Evolutionary conservation across 345 rosid genomes (phyloP).

Genomic region (Sonneratia alba): DNA sequence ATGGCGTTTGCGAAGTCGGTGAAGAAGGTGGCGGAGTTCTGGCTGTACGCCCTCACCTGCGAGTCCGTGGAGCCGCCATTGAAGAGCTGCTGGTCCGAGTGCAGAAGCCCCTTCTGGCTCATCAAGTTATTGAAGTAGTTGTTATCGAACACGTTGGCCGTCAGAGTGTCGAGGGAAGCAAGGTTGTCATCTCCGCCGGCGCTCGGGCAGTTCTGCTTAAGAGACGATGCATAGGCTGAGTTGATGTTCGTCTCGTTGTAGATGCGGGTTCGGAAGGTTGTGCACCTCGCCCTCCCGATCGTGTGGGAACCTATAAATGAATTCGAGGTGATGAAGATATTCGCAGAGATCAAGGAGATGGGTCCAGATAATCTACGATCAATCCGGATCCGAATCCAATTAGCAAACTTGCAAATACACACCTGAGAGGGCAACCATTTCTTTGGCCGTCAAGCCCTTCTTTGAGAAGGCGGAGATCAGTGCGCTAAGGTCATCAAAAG

Average conservation of each 20-base stretch:
- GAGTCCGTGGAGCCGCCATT: slow-evolving; percentile 16
- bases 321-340: neutral
- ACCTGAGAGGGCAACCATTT: slow-evolving; percentile 42
- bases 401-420: neutral
- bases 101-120: slow-evolving; percentile 29
- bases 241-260: slow-evolving; percentile 26
- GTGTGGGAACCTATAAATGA: slow-evolving; percentile 21
- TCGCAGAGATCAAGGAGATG: too few relatives aligned
- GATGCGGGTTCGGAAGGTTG: slow-evolving; percentile 14
- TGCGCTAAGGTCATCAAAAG: slow-evolving; percentile 22
- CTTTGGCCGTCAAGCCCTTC: slow-evolving; percentile 29
- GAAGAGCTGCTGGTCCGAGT: slow-evolving; percentile 31
- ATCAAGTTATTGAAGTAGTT: slow-evolving; percentile 25
- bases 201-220: slow-evolving; percentile 11
- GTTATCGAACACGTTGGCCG: slow-evolving; percentile 17
- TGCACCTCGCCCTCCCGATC: slow-evolving; percentile 29
- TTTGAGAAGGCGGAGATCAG: slow-evolving; percentile 29
- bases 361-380: neutral
- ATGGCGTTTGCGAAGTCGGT: slow-evolving; percentile 22
- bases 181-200: slow-evolving; percentile 17
- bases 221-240: slow-evolving; percentile 15
- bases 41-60: slow-evolving; percentile 20
- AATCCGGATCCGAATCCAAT: neutral
- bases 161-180: slow-evolving; percentile 15
- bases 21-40: slow-evolving; percentile 16